A percentile compares a stretch with the other conserved stretches of the same genome.
phyloP scores from a whole-genome alignment of 2,329 filamentous ascomycete genomes.

The Trichoderma sp. region DNA sequence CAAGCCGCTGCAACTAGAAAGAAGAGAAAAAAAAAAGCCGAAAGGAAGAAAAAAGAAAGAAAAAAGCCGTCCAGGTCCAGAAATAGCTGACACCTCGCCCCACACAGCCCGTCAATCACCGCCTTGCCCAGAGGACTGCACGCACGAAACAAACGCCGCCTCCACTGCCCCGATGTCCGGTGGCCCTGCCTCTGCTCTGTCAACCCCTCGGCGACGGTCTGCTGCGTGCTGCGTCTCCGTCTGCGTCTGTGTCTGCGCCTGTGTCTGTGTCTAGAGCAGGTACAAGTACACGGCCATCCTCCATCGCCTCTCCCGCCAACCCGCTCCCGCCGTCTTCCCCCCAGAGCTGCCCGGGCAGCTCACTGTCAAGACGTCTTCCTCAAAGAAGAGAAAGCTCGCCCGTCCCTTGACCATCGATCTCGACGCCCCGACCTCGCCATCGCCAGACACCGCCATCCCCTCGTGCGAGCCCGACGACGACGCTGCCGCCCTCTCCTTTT shows the following conservation, averaged over 20 bases:
- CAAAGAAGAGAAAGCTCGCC: constrained; percentile 71
- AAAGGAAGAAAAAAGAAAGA: too few relatives aligned
- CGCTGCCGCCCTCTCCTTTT: constrained; percentile 54
- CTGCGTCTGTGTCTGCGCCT: too few relatives aligned
- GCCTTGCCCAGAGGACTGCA: constrained; percentile 6
- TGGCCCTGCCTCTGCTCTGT: constrained; percentile 26
- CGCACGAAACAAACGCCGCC: constrained; percentile 24
- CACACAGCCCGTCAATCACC: constrained; percentile 28
- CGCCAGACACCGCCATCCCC: constrained; percentile 52
- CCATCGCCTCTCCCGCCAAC: constrained; percentile 18
- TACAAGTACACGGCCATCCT: constrained; percentile 18
- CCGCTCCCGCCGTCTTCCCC: constrained; percentile 21
- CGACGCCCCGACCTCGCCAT: constrained; percentile 42
- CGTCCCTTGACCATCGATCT: constrained; percentile 51
- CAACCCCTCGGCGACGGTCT: constrained; percentile 26
- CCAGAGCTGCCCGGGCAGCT: constrained; percentile 66
- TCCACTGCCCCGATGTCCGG: constrained; percentile 29
- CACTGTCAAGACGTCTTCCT: constrained; percentile 71
- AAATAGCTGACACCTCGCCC: constrained; percentile 22
- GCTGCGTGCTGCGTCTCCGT: neutral
- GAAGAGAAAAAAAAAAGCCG: too few relatives aligned
- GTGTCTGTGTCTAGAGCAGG: constrained; percentile 13
- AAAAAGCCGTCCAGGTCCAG: neutral
- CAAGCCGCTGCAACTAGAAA: constrained; percentile 1
- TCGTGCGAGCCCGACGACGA: constrained; percentile 58